Base-by-base conservation (phyloP, 1,284 basidiomycete genomes). In the Pseudozyma thailandica region DNA sequence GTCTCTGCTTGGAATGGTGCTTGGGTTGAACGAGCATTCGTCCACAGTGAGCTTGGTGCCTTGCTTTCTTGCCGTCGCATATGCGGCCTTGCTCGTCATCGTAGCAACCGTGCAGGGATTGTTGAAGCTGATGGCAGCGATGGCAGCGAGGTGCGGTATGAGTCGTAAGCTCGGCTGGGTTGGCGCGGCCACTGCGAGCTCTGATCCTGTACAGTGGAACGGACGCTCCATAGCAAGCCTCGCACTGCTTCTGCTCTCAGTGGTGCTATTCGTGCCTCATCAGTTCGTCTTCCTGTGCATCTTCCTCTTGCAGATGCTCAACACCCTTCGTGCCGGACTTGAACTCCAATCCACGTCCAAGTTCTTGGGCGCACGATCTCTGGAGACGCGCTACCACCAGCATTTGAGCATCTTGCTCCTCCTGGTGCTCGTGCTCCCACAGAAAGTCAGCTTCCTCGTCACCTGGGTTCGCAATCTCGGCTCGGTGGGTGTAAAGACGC, bases 241-340 rank as follows among this genome's bases (percentile, higher is more conserved):
- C 79, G 75, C 77, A 6, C 49, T 89, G 15, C 85, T 94, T n/a
- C 86, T 90, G 42, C 62, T 88, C 12, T 84, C 90, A 13, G 89
- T 93, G 39, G 87, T 90, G 65, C 74, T 92, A 26, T 84, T 92
- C 56, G 86, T 95, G 20, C 94, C 94, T 0, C 93, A 92, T 87
- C 93, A 96, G 83, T 91, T 94, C 28, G 92, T 90, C 2, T 93
- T 91, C 81, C 86, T 95, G 15, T 89, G 91, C 31, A 89, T 90
- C 68, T 92, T 90, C 87, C 71, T 90, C 15, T 87, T 92, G 38
- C 91, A 94, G 64, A 84, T 92, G 44, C 53, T 77, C 42, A 80
- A 78, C 31, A 81, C 82, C 13, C 50, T 83, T 2, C 77, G 80
- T 5, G 58, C 74, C n/a, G 62, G 70, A 33, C 35, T 71, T 6